Base-by-base conservation (phyloP, 257 asterid genomes). In the Lycium ferocissimum region DNA sequence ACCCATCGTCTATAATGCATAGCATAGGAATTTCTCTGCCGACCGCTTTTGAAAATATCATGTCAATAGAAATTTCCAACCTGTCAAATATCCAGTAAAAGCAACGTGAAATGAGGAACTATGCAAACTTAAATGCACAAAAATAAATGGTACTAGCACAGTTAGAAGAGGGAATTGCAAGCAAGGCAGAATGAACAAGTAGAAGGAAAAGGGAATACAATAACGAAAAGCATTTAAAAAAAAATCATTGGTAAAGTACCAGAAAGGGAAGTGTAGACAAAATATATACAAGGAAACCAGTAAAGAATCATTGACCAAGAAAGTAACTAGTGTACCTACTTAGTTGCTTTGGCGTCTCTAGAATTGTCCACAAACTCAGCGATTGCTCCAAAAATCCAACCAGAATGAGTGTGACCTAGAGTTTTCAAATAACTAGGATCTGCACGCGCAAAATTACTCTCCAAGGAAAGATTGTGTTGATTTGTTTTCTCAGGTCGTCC, bases 351-450 rank as follows among this genome's bases (percentile, higher is more conserved):
- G 79, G 98, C 98, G 81, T 94, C 98, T 88, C 94, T 90, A 66
- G 98, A 88, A 87, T 93, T 94, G 89, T 94, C 98, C 82, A 94
- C 92, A 75, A 94, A 91, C 90, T 94, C 98, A 35, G 98, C 98
- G 84, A 94, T 89, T 85, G 97, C 98, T 76, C 98, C 98, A 90
- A 93, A 94, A 80, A 90, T 91, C 97, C 98, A 94, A 86, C 96
- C 86, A 62, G 98, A 94, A 88, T 94, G 98, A 15, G 95, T 89
- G 73, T 94, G 98, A 85, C 97, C 94, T 40, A 94, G 94, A 35
- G 97, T 92, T 86, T 87, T 90, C 88, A 94, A 83, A 87, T 88
- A 94, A 88, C 96, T 92, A 22, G 98, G 98, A 90, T 94, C 91
- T 85, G 91, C 90, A 47, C 85, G 82, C 43, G 89, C 95, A 85